phyloP scores from a whole-genome alignment of 148 eudicot genomes.

The Fagopyrum tataricum region DNA sequence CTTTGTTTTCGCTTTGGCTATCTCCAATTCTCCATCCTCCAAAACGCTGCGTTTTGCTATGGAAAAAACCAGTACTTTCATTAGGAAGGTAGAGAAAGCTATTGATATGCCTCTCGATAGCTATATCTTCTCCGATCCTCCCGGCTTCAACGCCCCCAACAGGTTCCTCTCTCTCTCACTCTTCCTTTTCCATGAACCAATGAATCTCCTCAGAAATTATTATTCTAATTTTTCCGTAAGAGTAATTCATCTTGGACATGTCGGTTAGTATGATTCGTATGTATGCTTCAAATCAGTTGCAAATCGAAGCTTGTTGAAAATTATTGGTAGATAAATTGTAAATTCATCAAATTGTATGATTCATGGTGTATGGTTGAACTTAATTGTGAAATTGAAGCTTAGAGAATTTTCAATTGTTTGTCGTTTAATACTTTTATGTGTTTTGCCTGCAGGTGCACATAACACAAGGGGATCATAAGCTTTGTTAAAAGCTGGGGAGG shows the following conservation, averaged over 20 bases:
- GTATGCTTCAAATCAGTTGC: background rate
- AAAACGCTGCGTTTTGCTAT: slow-evolving; percentile 21
- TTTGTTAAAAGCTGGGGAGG: too few species aligned
- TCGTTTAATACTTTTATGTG: too few species aligned
- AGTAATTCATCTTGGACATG: background rate
- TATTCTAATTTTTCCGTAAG: too few species aligned
- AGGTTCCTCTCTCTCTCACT: too few species aligned
- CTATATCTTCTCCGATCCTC: slow-evolving; percentile 39
- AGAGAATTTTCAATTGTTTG: background rate
- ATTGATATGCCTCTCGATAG: slow-evolving; percentile 57
- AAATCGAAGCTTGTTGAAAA: background rate
- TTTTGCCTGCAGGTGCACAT: slow-evolving; percentile 29
- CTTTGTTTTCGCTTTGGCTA: background rate
- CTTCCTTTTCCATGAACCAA: background rate
- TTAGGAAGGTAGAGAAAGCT: slow-evolving; percentile 23
- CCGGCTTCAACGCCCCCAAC: slow-evolving; percentile 67
- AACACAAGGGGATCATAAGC: slow-evolving; percentile 32
- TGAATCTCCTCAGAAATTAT: background rate
- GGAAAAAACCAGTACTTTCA: slow-evolving; percentile 31
- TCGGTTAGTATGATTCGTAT: background rate
- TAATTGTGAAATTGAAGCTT: background rate
- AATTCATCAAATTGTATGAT: background rate
- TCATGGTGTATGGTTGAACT: background rate
- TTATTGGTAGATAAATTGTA: background rate
- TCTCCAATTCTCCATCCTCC: background rate